Base-by-base conservation (phyloP, 805 yeast genomes). In the Yueomyces sp. region DNA sequence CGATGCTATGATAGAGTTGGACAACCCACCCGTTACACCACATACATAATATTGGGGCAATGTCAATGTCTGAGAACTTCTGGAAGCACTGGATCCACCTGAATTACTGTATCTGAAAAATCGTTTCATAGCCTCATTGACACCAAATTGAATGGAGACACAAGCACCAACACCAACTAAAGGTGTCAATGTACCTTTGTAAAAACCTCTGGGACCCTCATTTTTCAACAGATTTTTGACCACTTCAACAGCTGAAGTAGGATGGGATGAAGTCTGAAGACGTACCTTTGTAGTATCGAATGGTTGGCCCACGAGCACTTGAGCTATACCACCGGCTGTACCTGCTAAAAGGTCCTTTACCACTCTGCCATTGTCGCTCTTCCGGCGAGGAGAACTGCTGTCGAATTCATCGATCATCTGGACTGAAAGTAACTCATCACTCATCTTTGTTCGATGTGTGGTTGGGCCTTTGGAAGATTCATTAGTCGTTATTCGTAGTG, bases 141-240 rank as follows among this genome's bases (percentile, higher is more conserved):
- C 94, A 40, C 95, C 92, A 58, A 92, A 92, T 64, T 92, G 98
- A 37, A 90, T 84, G 6, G 95, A 85, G 9, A 92, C 96, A 70
- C 96, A 88, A 0, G 95, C 95, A 42, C 98, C 98, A n/a, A 90
- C 85, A 9, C 98, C 98, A 34, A 90, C 62, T 52, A 92, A 69
- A 26, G 98, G 98, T 1, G 96, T 88, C 52, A 87, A 56, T 1
- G 96, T 87, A 34, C 98, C 98, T 63, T 94, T 80, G 62, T 92
- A 92, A 56, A 92, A 85, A 0, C 94, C 98, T 36, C 66, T 46
- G 5, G 79, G 73, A 2, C 98, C 98, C 63, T 92, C 98, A 45
- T 83, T 79, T 37, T 70, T 68, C 36, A 90, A 39, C 44, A 92
- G 68, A 52, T 77, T 72, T 56, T 74, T 73, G 26, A 87, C 78